phyloP scores from a whole-genome alignment of 1,284 basidiomycete species.

The Peniophora sp. region DNA sequence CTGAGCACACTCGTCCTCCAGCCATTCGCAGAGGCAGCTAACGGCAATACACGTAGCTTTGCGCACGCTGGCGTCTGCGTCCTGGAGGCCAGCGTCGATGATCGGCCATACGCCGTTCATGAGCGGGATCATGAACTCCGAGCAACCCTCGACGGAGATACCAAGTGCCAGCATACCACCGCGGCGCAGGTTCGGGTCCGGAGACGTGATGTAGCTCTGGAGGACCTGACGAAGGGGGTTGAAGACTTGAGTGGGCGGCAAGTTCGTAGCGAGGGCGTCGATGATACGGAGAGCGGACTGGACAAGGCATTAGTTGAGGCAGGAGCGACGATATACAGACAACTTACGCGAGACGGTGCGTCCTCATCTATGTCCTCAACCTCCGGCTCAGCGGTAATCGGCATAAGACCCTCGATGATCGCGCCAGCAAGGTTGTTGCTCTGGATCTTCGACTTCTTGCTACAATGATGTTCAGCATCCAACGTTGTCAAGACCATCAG shows the following conservation, averaged over 20 bases:
- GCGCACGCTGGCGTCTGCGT: constrained; percentile 79
- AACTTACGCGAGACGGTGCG: constrained; percentile 81
- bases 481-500: background rate
- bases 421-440: constrained; percentile 77
- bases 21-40: constrained; percentile 96
- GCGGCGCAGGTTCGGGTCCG: constrained; percentile 77
- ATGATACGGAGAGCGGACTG: constrained; percentile 92
- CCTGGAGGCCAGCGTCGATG: constrained; percentile 85
- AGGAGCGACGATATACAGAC: background rate
- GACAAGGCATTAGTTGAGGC: constrained; percentile 4
- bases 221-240: constrained; percentile 83
- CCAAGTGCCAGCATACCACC: constrained; percentile 96
- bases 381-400: constrained; percentile 87
- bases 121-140: constrained; percentile 94
- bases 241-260: constrained; percentile 97
- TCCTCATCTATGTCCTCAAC: constrained; percentile 88
- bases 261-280: constrained; percentile 87
- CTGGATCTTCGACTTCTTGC: constrained; percentile 97
- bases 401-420: constrained; percentile 90
- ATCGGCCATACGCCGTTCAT: constrained; percentile 93
- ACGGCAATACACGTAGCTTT: constrained; percentile 95
- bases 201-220: constrained; percentile 74
- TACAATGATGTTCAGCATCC: constrained; percentile 21
- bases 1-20: constrained; percentile 88
- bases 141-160: constrained; percentile 95